Evolutionary conservation across 2,329 filamentous ascomycete species (phyloP).

Genomic region (Lasiodiplodia hormozganensis): DNA sequence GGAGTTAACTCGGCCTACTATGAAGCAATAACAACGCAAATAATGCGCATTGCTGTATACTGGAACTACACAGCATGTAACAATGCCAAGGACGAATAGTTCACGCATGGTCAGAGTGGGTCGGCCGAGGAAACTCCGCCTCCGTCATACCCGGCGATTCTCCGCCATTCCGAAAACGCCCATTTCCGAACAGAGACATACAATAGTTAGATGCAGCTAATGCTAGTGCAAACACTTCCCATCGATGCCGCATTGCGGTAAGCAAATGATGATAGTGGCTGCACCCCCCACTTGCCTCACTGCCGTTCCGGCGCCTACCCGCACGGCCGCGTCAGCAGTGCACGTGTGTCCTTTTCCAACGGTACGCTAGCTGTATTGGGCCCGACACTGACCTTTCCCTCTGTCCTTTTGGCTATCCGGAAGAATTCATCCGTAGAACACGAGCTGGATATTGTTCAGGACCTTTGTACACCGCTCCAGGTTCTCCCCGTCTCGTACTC

Average conservation of each 20-base stretch:
- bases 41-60: neutral
- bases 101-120: too few species aligned
- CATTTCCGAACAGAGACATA: too few species aligned
- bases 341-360: neutral
- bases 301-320: neutral
- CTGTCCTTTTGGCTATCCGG: too few species aligned
- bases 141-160: neutral
- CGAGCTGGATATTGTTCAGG: too few species aligned
- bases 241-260: neutral
- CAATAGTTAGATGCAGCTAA: too few species aligned
- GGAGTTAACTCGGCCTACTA: neutral
- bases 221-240: neutral
- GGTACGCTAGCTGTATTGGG: neutral
- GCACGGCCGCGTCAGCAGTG: slow-evolving; percentile 7
- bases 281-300: neutral
- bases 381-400: neutral
- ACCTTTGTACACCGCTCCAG: too few species aligned
- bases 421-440: too few species aligned
- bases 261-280: neutral
- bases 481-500: too few species aligned
- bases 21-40: neutral
- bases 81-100: too few species aligned
- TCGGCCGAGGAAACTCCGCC: neutral
- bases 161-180: neutral
- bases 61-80: too few species aligned